Evolutionary conservation across 73 alveolate species (phyloP).

Genomic region (Paramecium primaurelia): DNA sequence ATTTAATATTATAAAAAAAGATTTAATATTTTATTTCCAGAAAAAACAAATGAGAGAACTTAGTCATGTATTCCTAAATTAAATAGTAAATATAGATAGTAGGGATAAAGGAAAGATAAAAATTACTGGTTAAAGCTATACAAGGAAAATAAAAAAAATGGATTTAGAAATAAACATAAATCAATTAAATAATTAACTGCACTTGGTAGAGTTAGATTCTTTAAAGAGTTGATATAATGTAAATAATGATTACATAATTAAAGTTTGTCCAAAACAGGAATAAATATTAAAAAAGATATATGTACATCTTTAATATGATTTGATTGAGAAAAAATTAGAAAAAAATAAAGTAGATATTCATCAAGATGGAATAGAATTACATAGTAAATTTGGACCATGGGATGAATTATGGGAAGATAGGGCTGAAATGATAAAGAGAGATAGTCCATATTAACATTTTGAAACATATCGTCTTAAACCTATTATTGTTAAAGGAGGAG

Average conservation of each 20-base stretch:
- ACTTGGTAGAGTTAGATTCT: not conserved
- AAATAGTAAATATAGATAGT: not conserved
- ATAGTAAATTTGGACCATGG: slow-evolving; percentile 54
- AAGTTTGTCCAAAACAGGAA: not conserved
- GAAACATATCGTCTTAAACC: slow-evolving; percentile 76
- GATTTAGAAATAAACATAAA: not conserved
- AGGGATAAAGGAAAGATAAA: not conserved
- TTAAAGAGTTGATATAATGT: not conserved
- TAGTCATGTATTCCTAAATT: slow-evolving; percentile 33
- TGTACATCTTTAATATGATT: not conserved
- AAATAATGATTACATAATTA: not conserved
- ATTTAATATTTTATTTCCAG: slow-evolving; percentile 24
- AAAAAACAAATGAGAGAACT: not conserved
- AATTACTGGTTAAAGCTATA: not conserved
- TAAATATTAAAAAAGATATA: not conserved
- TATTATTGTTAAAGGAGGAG: slow-evolving; percentile 86
- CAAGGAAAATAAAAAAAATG: not conserved
- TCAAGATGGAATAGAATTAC: not conserved
- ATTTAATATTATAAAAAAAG: not conserved
- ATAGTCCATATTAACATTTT: slow-evolving; percentile 60
- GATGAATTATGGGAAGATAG: slow-evolving; percentile 65
- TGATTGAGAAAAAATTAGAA: slow-evolving; percentile 12
- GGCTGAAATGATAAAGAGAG: slow-evolving; percentile 57
- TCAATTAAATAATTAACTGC: not conserved
- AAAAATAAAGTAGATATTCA: not conserved